phyloP scores from a whole-genome alignment of 257 asterid genomes.

The Eucommia ulmoides region DNA sequence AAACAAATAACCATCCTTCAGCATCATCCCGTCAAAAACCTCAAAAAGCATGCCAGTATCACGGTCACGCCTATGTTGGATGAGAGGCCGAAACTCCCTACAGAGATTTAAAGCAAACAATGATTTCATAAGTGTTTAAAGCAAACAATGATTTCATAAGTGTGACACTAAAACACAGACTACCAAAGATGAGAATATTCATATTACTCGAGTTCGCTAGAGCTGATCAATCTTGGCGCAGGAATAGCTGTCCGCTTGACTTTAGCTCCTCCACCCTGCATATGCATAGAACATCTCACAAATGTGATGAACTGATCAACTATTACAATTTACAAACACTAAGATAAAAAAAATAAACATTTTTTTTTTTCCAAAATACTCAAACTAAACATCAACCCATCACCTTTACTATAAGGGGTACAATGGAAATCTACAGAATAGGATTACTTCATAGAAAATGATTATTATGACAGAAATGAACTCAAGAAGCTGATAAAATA shows the following conservation, averaged over 20 bases:
- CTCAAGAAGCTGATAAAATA: no score
- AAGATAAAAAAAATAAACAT: no score
- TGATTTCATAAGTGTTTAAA: not conserved
- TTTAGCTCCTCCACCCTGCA: constrained; percentile 86
- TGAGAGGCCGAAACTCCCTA: constrained; percentile 92
- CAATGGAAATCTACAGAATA: no score
- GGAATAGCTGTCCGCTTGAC: constrained; percentile 53
- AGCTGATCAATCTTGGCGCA: constrained; percentile 81
- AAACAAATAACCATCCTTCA: constrained; percentile 86
- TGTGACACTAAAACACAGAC: constrained; percentile 6
- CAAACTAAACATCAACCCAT: no score
- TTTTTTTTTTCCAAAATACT: no score
- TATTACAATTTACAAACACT: no score
- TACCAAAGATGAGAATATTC: constrained; percentile 6
- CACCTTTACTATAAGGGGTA: no score
- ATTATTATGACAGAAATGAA: no score
- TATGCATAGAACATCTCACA: no score
- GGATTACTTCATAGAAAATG: no score
- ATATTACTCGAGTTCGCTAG: constrained; percentile 88
- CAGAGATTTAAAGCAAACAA: constrained; percentile 12
- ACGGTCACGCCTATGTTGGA: constrained; percentile 80
- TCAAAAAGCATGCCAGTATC: constrained; percentile 59
- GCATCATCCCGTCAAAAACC: constrained; percentile 85
- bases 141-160: constrained; percentile 5
- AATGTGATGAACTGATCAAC: no score